Conservation (phyloP, 1,284 basidiomycete genomes). For the Boletellus deceptivus region DNA sequence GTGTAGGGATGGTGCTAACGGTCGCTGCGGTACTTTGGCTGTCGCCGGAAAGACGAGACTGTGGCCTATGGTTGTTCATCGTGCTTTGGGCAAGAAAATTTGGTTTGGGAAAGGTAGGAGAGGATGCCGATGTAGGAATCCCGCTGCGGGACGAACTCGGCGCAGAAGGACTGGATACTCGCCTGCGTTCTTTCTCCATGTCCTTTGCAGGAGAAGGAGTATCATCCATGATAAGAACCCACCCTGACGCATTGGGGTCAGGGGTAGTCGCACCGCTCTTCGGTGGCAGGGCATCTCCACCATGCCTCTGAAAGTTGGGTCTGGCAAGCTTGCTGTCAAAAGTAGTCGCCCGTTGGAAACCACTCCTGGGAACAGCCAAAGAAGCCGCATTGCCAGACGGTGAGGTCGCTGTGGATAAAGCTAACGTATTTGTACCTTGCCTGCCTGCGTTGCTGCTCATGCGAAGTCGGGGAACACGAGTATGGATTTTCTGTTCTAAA, state of each 20-base stretch:
- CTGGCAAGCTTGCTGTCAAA: constrained; percentile 23
- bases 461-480: constrained; percentile 74
- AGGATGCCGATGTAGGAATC: constrained; percentile 38
- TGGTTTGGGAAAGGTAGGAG: constrained; percentile 37
- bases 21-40: constrained; percentile 56
- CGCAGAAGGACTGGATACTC: constrained; percentile 57
- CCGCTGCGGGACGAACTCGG: constrained; percentile 41
- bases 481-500: constrained; percentile 80
- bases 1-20: constrained; percentile 60
- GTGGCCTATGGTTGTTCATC: constrained; percentile 54
- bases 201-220: constrained; percentile 67
- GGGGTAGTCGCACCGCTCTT: constrained; percentile 47
- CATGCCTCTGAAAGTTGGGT: constrained; percentile 31
- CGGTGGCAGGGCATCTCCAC: constrained; percentile 39
- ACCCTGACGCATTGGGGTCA: constrained; percentile 63
- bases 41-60: constrained; percentile 64
- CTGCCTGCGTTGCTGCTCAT: constrained; percentile 69
- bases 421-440: constrained; percentile 38
- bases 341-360: constrained; percentile 18
- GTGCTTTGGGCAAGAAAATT: constrained; percentile 40
- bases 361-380: constrained; percentile 20
- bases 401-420: constrained; percentile 36
- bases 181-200: constrained; percentile 52
- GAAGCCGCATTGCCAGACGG: constrained; percentile 37
- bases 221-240: constrained; percentile 83